Base-by-base conservation (phyloP, 257 asterid genomes). In the Lavandula angustifolia region DNA sequence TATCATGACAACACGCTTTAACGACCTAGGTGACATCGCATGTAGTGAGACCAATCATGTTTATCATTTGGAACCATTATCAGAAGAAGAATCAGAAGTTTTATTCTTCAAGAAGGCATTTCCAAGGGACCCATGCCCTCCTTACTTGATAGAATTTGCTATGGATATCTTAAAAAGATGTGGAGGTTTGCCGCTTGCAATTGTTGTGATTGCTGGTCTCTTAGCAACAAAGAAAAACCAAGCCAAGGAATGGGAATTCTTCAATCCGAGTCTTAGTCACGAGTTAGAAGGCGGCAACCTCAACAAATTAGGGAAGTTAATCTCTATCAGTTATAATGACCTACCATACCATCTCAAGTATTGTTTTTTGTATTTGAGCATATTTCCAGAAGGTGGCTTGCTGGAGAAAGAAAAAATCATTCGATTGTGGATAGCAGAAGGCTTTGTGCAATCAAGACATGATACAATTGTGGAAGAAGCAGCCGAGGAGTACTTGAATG, bases 391-490 rank as follows among this genome's bases (percentile, higher is more conserved):
- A 47, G 47, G 35, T 16, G 44, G 34, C 12, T 62, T 62, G 33
- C 9, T 69, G 0, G 54, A 44, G 9, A 41, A 37, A 18, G 43
- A 29, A 7, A 58, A 14, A 0, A 11, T 75, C n/a, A 38, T 62
- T 27, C 63, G 77, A 4, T 11, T 73, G 16, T 79, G 84, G 84
- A 51, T 66, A 41, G 67, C 75, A 0, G 84, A 79, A 66, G 78
- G 81, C 13, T 68, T 79, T 48, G 72, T 75, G 17, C 62, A 54
- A 27, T 50, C 32, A 13, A 54, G 40, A 55, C 35, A 37, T 12
- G 52, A 64, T 11, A 69, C 60, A 66, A 68, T 67, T 0, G 14
- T 33, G 69, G 70, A 55, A 16, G 77, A 79, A 49, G 67, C 69
- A 4, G 84, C 75, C 1, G 51, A 54, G n/a, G 43, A 14, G 7